Evolutionary conservation across 169 alveolate species (phyloP).

Genomic region (Plasmodium relictum): DNA sequence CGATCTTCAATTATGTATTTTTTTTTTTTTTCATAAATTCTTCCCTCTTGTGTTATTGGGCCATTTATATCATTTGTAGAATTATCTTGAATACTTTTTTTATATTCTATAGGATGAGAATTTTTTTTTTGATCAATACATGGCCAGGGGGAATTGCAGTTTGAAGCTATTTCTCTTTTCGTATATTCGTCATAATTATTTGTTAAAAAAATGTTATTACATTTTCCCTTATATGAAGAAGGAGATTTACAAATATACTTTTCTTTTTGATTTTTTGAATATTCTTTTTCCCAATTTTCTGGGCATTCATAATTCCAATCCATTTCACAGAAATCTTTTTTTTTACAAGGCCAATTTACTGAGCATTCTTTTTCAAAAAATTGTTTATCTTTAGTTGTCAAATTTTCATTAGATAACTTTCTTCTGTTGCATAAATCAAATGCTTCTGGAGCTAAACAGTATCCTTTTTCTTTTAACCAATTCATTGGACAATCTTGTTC

Average conservation of each 20-base stretch:
- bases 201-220: slow-evolving; percentile 31
- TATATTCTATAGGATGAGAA: neutral
- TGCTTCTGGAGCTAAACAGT: slow-evolving; percentile 64
- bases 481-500: slow-evolving; percentile 52
- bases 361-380: slow-evolving; percentile 57
- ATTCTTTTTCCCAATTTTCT: slow-evolving; percentile 16
- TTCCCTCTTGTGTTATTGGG: slow-evolving; percentile 34
- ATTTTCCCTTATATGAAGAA: slow-evolving; percentile 42
- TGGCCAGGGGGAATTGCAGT: slow-evolving; percentile 75
- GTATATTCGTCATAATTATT: slow-evolving; percentile 24
- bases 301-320: slow-evolving; percentile 59
- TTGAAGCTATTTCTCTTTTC: slow-evolving; percentile 68
- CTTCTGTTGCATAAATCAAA: slow-evolving; percentile 50
- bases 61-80: slow-evolving; percentile 3
- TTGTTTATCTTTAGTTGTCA: slow-evolving; percentile 46
- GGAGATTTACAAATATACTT: slow-evolving; percentile 27
- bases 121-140: slow-evolving; percentile 4
- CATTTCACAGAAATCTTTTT: slow-evolving; percentile 41
- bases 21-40: neutral
- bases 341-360: slow-evolving; percentile 63
- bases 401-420: slow-evolving; percentile 34
- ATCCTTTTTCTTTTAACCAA: slow-evolving; percentile 61
- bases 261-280: neutral
- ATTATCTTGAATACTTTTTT: neutral
- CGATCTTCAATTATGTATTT: slow-evolving; percentile 19